Percentiles rank a stretch among this genome's conserved stretches.
Conservation (phyloP, 176 grass and related monocot species). For the Zoysia japonica region DNA sequence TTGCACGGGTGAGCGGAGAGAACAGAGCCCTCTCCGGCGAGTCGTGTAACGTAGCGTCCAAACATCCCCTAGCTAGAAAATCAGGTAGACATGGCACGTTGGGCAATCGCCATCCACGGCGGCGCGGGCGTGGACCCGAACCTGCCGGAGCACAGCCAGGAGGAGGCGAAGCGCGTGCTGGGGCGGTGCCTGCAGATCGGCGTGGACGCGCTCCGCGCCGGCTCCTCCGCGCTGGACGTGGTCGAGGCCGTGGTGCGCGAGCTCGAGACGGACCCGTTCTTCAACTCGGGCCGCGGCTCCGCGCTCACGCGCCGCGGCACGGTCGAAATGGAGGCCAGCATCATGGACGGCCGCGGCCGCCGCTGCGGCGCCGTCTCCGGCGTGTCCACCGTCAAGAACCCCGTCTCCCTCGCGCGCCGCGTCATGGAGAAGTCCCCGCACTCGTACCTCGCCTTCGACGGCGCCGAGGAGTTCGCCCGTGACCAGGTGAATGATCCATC, state of each 20-base stretch:
- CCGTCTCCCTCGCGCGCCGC: conserved; percentile 74
- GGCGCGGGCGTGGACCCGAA: conserved; percentile 90
- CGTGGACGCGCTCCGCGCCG: conserved; percentile 45
- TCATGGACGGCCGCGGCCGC: conserved; percentile 85
- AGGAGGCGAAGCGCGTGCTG: conserved; percentile 75
- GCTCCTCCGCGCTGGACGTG: conserved; percentile 51
- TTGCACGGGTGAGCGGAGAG: neutral
- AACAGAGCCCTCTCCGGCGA: neutral
- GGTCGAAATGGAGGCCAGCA: conserved; percentile 98
- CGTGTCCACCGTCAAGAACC: conserved; percentile 76
- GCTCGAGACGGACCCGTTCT: conserved; percentile 84
- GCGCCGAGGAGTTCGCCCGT: conserved; percentile 86
- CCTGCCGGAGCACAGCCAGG: conserved; percentile 65
- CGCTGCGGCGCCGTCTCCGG: conserved; percentile 92
- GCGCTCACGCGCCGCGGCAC: conserved; percentile 78
- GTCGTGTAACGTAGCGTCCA: neutral
- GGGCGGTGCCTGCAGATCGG: conserved; percentile 70
- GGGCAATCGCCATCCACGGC: conserved; percentile 92
- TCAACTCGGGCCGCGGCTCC: conserved; percentile 84
- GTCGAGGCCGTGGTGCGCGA: conserved; percentile 81
- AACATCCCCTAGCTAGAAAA: neutral
- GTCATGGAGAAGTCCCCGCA: conserved; percentile 92
- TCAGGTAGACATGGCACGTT: conserved; percentile 49
- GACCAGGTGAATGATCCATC: conserved; percentile 51
- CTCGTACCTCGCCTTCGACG: conserved; percentile 91